A percentile compares a stretch with the other conserved stretches of the same genome.
These are phyloP conservation scores for Fusarium pseudoanthophilum DNA, from an alignment of 2,329 filamentous ascomycete species.

Conservation along the genomic window DNA sequence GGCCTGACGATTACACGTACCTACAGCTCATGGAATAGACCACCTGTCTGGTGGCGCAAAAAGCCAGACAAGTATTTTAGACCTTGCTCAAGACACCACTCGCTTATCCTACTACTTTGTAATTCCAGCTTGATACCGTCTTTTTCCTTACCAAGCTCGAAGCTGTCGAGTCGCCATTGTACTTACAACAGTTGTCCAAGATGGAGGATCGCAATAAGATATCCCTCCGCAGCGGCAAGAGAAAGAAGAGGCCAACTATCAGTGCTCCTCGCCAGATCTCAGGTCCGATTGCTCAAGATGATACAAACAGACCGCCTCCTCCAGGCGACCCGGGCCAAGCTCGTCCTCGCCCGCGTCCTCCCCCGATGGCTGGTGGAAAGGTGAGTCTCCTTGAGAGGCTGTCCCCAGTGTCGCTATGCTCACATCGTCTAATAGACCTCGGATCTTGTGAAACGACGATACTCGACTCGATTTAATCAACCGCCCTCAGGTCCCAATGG, in stretches of 20 bases:
- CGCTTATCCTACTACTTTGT: constrained; percentile 4
- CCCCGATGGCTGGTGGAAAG: constrained; percentile 66
- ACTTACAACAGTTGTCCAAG: constrained; percentile 32
- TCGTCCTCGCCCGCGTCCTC: constrained; percentile 58
- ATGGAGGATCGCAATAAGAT: constrained; percentile 72
- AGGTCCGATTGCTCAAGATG: constrained; percentile 66
- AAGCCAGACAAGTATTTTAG: constrained; percentile 24
- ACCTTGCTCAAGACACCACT: constrained; percentile 5
- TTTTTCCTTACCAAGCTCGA: neutral
- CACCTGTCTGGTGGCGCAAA: constrained; percentile 29
- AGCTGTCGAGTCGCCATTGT: neutral
- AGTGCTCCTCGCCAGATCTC: constrained; percentile 73
- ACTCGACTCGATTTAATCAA: constrained; percentile 91
- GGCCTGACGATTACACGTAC: constrained; percentile 24
- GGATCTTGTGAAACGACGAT: constrained; percentile 92
- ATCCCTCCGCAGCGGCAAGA: constrained; percentile 71
- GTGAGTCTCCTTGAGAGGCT: constrained; percentile 48
- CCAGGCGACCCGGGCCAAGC: constrained; percentile 44
- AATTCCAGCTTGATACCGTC: neutral
- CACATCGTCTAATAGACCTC: constrained; percentile 61
- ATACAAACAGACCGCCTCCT: constrained; percentile 45
- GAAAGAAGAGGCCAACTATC: constrained; percentile 70
- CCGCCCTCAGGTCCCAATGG: constrained; percentile 75
- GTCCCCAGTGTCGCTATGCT: constrained; percentile 22
- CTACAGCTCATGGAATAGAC: constrained; percentile 27